Conservation (phyloP, 768 basidiomycete genomes). For the Leccinum subgranulosum region DNA sequence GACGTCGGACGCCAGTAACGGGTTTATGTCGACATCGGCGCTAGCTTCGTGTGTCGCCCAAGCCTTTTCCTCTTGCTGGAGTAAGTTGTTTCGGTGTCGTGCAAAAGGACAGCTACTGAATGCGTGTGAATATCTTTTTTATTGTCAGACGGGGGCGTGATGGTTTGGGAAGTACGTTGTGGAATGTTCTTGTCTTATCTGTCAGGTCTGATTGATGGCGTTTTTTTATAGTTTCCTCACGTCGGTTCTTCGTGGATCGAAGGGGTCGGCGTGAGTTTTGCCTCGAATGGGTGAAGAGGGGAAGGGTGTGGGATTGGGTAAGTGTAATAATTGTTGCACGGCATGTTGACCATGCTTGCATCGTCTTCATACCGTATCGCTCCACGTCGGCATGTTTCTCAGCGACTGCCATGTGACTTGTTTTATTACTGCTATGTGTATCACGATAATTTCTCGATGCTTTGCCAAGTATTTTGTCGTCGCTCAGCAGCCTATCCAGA, state of each 20-base stretch:
- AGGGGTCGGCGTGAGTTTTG: not conserved
- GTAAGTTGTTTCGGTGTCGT: not conserved
- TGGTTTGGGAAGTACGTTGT: not conserved
- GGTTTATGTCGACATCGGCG: constrained; percentile 50
- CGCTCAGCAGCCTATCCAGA: not conserved
- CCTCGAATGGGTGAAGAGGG: not conserved
- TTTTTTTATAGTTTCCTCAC: not conserved
- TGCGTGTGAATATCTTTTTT: not conserved
- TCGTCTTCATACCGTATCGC: not conserved
- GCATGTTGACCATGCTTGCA: not conserved
- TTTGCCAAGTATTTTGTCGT: not conserved
- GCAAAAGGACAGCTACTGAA: not conserved
- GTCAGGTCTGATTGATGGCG: not conserved
- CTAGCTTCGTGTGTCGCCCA: constrained; percentile 58
- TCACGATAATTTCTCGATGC: not conserved
- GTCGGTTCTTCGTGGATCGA: not conserved
- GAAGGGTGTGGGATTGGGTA: not conserved
- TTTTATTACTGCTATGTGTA: not conserved
- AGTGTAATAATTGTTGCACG: not conserved
- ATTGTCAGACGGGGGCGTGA: not conserved
- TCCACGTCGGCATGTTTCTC: not conserved
- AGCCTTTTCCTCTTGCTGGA: constrained; percentile 24
- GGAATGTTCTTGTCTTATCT: not conserved
- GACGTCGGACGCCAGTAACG: constrained; percentile 46
- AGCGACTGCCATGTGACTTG: not conserved